These are phyloP conservation scores for Ocimum tenuiflorum DNA, from an alignment of 257 asterid species.

Conservation along the genomic window DNA sequence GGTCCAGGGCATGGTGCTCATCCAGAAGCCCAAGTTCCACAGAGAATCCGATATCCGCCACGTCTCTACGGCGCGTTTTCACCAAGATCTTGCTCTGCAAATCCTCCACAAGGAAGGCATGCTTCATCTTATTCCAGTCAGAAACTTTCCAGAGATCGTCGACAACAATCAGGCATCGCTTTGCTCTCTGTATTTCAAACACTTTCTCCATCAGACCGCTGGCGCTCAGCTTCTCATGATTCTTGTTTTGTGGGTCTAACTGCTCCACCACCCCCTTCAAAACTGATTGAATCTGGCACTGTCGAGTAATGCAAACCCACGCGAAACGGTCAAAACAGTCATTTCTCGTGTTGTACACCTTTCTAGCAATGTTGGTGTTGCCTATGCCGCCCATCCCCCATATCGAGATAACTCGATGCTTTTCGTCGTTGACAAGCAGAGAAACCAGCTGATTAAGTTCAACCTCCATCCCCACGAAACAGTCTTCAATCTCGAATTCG, in stretches of 20 bases:
- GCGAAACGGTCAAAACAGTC: too few relatives aligned
- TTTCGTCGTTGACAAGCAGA: too few relatives aligned
- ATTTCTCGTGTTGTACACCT: too few relatives aligned
- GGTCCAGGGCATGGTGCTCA: background rate
- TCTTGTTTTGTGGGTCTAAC: background rate
- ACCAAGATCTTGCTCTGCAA: background rate
- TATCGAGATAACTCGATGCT: too few relatives aligned
- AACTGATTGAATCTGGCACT: too few relatives aligned
- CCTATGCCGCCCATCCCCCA: too few relatives aligned
- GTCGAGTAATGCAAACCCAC: too few relatives aligned
- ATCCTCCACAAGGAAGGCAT: background rate
- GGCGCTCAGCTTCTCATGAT: background rate
- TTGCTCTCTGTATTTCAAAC: background rate
- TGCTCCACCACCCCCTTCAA: background rate
- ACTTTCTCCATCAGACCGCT: background rate
- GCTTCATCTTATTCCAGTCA: background rate
- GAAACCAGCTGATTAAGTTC: too few relatives aligned
- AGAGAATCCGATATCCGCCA: background rate
- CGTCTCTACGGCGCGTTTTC: background rate
- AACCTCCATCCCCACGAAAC: too few relatives aligned
- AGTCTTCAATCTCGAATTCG: too few relatives aligned
- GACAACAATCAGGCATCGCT: conserved; percentile 3
- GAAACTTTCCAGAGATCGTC: conserved; percentile 6
- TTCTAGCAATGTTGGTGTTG: too few relatives aligned
- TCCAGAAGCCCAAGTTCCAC: background rate